Conservation (phyloP, 768 basidiomycete species). For the Russula emetica region DNA sequence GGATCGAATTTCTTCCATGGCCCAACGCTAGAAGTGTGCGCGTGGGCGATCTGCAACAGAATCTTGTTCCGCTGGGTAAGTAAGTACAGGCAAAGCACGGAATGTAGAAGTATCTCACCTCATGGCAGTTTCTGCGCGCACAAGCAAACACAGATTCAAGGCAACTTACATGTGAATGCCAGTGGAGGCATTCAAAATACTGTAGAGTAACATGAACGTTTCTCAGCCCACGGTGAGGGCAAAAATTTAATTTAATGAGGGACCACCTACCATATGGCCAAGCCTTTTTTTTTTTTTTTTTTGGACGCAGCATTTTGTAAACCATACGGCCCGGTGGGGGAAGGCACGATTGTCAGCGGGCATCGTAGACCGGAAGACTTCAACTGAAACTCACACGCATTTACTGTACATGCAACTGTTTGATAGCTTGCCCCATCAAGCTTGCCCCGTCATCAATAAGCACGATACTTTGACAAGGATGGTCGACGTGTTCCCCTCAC, state of each 20-base stretch:
- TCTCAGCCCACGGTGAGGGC: background rate
- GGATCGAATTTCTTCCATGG: background rate
- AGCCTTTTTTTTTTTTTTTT: background rate
- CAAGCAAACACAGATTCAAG: background rate
- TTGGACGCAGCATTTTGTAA: too few species aligned
- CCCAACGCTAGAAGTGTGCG: background rate
- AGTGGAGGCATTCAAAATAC: background rate
- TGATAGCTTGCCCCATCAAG: too few species aligned
- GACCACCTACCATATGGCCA: background rate
- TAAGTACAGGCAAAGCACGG: background rate
- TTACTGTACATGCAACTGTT: too few species aligned
- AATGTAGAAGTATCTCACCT: background rate
- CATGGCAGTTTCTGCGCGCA: background rate
- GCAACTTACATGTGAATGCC: background rate
- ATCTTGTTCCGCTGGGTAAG: background rate
- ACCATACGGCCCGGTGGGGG: background rate
- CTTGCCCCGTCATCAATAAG: too few species aligned
- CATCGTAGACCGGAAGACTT: background rate
- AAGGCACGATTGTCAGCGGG: background rate
- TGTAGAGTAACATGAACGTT: background rate
- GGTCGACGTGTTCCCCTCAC: constrained; percentile 33
- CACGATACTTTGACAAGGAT: constrained; percentile 22
- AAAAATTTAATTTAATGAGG: background rate
- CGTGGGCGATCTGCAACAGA: background rate
- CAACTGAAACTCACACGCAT: too few species aligned